Percentiles rank a stretch among this genome's conserved stretches.
Conservation (phyloP, 1,284 basidiomycete species). For the Bjerkandera adusta region DNA sequence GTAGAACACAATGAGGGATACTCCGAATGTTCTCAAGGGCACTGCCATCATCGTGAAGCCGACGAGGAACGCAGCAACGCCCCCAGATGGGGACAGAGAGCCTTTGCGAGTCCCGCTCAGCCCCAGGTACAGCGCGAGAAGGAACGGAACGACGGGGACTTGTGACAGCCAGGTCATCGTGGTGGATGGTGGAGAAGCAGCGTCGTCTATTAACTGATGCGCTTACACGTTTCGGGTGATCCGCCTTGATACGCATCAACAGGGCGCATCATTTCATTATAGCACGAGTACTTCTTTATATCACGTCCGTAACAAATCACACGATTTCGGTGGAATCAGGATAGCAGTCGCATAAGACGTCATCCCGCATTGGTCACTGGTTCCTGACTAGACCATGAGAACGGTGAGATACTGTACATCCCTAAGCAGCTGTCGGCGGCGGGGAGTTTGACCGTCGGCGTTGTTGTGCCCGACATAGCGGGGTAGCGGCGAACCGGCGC, state of each 20-base stretch:
- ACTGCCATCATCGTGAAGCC: constrained; percentile 67
- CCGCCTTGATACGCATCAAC: neutral
- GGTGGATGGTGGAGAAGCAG: neutral
- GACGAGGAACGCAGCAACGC: constrained; percentile 71
- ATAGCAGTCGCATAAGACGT: too few species aligned
- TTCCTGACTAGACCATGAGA: too few species aligned
- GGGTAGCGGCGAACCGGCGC: too few species aligned
- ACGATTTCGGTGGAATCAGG: too few species aligned
- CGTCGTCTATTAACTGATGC: neutral
- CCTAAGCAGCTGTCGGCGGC: too few species aligned
- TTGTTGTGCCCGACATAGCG: too few species aligned
- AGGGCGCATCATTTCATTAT: too few species aligned
- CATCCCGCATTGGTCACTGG: too few species aligned
- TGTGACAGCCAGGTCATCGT: neutral
- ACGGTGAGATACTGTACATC: too few species aligned
- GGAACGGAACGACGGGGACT: constrained; percentile 19
- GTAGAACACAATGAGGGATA: constrained; percentile 81
- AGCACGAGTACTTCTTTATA: too few species aligned
- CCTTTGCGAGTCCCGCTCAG: constrained; percentile 52
- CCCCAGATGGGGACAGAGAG: constrained; percentile 71
- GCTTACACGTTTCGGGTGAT: neutral
- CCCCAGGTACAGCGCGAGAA: constrained; percentile 43
- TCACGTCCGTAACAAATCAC: too few species aligned
- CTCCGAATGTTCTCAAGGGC: constrained; percentile 64
- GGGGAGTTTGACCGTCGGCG: too few species aligned